A percentile compares a stretch with the other conserved stretches of the same genome.
phyloP scores from a whole-genome alignment of 2,329 filamentous ascomycete genomes.

The Juglanconis sp. region DNA sequence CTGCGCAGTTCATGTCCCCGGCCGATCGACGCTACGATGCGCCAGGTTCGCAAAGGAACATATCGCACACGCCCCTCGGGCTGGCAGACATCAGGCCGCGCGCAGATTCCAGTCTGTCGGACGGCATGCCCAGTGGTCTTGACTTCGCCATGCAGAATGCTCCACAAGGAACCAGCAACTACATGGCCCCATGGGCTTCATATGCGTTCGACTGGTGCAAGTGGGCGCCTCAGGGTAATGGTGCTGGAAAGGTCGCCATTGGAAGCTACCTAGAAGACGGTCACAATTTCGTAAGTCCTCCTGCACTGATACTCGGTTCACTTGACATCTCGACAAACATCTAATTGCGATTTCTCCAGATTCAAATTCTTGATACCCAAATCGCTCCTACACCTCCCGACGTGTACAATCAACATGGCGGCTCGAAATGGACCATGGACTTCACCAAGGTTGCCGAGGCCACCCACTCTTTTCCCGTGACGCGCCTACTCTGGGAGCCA shows the following conservation, averaged over 20 bases:
- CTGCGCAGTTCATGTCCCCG: constrained; percentile 64
- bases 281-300: constrained; percentile 82
- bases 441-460: constrained; percentile 94
- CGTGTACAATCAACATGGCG: constrained; percentile 61
- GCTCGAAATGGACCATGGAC: constrained; percentile 74
- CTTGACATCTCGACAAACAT: neutral
- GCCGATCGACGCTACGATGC: constrained; percentile 54
- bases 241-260: constrained; percentile 87
- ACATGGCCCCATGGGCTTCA: constrained; percentile 88
- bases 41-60: constrained; percentile 56
- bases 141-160: constrained; percentile 65
- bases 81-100: constrained; percentile 88
- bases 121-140: constrained; percentile 60
- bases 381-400: constrained; percentile 67
- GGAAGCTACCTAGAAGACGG: constrained; percentile 97
- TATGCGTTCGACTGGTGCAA: constrained; percentile 99
- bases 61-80: constrained; percentile 83
- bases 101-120: constrained; percentile 76
- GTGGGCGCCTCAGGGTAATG: constrained; percentile 78
- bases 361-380: constrained; percentile 93
- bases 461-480: constrained; percentile 96
- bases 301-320: neutral
- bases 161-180: constrained; percentile 78
- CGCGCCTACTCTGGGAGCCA: constrained; percentile 91
- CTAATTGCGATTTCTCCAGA: constrained; percentile 48